Evolutionary conservation across 257 asterid genomes (phyloP).

Genomic region (Solanum phureja): DNA sequence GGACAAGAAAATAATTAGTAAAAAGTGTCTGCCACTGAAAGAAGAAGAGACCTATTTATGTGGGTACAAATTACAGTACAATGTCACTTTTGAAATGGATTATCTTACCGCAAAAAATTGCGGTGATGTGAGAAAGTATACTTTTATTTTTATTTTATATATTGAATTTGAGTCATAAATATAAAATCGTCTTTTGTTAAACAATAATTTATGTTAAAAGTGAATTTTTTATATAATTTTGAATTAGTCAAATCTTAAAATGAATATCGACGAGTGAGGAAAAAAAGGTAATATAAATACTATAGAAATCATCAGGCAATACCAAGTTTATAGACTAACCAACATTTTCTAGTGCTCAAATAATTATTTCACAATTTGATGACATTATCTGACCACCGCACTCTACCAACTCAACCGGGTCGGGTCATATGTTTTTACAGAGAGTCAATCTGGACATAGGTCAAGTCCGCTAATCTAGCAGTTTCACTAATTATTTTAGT

Average conservation of each 20-base stretch:
- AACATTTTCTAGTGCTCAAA: neutral
- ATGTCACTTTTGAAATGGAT: neutral
- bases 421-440: neutral
- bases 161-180: too few relatives aligned
- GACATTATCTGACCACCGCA: neutral
- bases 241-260: too few relatives aligned
- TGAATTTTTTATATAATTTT: too few relatives aligned
- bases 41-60: neutral
- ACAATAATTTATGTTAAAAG: too few relatives aligned
- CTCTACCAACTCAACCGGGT: neutral
- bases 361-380: neutral
- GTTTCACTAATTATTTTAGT: neutral
- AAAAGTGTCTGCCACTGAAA: neutral
- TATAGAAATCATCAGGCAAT: neutral
- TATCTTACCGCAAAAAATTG: too few relatives aligned
- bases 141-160: too few relatives aligned
- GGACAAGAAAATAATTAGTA: neutral
- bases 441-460: neutral
- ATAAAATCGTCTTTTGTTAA: too few relatives aligned
- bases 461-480: neutral
- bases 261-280: too few relatives aligned
- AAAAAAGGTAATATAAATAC: too few relatives aligned
- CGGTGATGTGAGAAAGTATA: too few relatives aligned
- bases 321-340: neutral
- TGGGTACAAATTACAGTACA: neutral